Evolutionary conservation across 257 asterid genomes (phyloP).

Genomic region (Solanum ossicruentum): DNA sequence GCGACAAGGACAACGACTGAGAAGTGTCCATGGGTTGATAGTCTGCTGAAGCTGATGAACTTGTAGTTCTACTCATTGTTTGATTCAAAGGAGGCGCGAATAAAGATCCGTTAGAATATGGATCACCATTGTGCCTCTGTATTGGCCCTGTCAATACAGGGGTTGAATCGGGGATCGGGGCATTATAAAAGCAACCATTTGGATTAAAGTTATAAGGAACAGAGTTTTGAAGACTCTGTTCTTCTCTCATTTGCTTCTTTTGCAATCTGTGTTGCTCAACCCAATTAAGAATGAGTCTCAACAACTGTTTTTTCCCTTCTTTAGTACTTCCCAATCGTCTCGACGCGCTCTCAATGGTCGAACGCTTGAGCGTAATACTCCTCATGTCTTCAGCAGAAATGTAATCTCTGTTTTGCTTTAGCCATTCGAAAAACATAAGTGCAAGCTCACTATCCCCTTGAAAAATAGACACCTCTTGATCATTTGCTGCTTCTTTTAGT

Average conservation of each 20-base stretch:
- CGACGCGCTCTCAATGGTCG: constrained; percentile 71
- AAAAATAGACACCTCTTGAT: constrained; percentile 24
- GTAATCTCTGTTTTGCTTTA: constrained; percentile 62
- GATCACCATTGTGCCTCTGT: background rate
- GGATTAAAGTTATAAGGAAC: background rate
- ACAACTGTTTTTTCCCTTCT: constrained; percentile 69
- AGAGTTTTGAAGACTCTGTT: background rate
- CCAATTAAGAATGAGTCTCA: constrained; percentile 75
- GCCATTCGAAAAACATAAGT: constrained; percentile 64
- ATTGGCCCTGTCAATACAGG: background rate
- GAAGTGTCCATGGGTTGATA: constrained; percentile 31
- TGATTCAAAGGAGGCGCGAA: background rate
- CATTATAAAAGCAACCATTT: constrained; percentile 3
- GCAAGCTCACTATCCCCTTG: constrained; percentile 57
- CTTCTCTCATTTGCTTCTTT: constrained; percentile 27
- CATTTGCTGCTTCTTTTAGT: constrained; percentile 1
- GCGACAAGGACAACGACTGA: constrained; percentile 32
- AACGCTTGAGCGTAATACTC: constrained; percentile 60
- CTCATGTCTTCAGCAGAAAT: constrained; percentile 82
- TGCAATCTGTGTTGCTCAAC: constrained; percentile 66
- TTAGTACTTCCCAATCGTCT: constrained; percentile 48
- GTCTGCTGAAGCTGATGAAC: constrained; percentile 12
- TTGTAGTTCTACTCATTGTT: constrained; percentile 27
- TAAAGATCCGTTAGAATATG: constrained; percentile 12
- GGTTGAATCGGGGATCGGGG: background rate